Percentiles rank a stretch among this genome's conserved stretches.
Evolutionary conservation across 2,329 filamentous ascomycete genomes (phyloP).

Genomic region (Nemania abortiva): DNA sequence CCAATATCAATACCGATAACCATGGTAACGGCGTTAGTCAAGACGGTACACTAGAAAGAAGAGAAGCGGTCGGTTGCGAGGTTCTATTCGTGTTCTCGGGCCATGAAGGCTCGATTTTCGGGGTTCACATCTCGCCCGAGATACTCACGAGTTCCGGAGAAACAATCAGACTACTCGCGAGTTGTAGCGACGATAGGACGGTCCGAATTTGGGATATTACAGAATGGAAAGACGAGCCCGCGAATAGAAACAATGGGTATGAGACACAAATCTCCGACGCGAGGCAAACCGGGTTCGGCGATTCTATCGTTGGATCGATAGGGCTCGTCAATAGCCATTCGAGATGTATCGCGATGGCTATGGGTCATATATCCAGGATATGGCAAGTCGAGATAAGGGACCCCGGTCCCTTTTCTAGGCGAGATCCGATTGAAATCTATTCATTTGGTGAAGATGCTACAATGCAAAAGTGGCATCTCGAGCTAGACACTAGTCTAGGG

Average conservation of each 20-base stretch:
- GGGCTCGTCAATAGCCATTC: constrained; percentile 49
- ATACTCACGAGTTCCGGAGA: constrained; percentile 56
- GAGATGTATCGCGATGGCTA: constrained; percentile 74
- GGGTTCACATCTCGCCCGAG: constrained; percentile 79
- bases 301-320: constrained; percentile 50
- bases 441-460: constrained; percentile 91
- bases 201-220: constrained; percentile 89
- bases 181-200: constrained; percentile 94
- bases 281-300: constrained; percentile 74
- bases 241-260: constrained; percentile 49
- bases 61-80: constrained; percentile 50
- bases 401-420: constrained; percentile 38
- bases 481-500: constrained; percentile 47
- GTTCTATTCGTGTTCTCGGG: constrained; percentile 68
- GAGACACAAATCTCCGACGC: constrained; percentile 50
- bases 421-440: constrained; percentile 64
- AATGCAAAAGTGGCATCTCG: constrained; percentile 76
- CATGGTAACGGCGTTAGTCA: constrained; percentile 3
- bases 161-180: constrained; percentile 76
- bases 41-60: constrained; percentile 8
- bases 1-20: background rate
- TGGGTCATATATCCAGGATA: constrained; percentile 90
- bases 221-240: constrained; percentile 55
- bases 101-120: constrained; percentile 95
- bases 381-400: constrained; percentile 81